Percentiles rank a stretch among this genome's conserved stretches.
These are phyloP conservation scores for Carallia brachiata DNA, from an alignment of 345 rosid genomes.

Conservation along the genomic window DNA sequence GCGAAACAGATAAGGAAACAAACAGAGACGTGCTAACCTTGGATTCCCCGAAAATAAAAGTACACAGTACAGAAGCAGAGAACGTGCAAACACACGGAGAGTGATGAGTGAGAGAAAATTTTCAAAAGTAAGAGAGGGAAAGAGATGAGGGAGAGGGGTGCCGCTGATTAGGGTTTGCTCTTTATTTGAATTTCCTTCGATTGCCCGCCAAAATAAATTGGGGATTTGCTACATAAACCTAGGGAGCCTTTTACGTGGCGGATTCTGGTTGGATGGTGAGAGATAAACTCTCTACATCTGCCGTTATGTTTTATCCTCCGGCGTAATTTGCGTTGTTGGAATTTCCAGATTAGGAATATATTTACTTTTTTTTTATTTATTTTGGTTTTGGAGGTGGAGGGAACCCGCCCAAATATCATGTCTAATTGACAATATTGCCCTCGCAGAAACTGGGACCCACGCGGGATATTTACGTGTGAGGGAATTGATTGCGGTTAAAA, in stretches of 20 bases:
- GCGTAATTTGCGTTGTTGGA: slow-evolving; percentile 4
- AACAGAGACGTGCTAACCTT: background rate
- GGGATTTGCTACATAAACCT: background rate
- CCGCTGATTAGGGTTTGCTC: slow-evolving; percentile 54
- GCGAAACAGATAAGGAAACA: background rate
- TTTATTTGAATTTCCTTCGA: slow-evolving; percentile 38
- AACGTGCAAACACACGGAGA: slow-evolving; percentile 5
- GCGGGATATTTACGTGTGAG: too few relatives aligned
- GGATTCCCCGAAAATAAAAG: background rate
- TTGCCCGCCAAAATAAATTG: slow-evolving; percentile 68
- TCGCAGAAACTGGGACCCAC: slow-evolving; percentile 7
- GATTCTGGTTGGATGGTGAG: slow-evolving; percentile 11
- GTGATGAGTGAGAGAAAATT: background rate
- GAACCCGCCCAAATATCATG: background rate
- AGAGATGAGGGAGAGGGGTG: slow-evolving; percentile 15
- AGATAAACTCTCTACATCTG: background rate
- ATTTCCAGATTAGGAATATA: background rate
- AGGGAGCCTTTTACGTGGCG: slow-evolving; percentile 35
- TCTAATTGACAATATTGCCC: background rate
- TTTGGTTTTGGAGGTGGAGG: background rate
- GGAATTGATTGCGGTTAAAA: background rate
- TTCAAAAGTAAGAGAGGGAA: background rate
- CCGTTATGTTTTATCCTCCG: background rate
- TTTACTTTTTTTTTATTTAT: too few relatives aligned
- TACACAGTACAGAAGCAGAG: background rate